Evolutionary conservation across 495 filamentous ascomycete genomes (phyloP).

Genomic region (Podospora fimiseda): DNA sequence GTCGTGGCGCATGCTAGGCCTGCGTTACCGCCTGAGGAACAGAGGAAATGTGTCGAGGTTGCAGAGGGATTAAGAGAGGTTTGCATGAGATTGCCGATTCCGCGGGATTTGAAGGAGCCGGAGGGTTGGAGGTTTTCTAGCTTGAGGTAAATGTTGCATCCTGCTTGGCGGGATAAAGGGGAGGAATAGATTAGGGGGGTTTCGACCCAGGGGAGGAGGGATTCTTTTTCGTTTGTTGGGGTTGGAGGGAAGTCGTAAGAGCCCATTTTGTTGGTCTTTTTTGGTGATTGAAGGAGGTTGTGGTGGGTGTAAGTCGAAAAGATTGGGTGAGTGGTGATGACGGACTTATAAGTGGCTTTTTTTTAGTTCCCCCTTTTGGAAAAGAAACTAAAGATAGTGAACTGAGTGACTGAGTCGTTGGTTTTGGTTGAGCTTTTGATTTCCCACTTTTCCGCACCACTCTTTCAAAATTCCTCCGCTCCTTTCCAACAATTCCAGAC

Average conservation of each 20-base stretch:
- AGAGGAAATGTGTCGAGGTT: slow-evolving; percentile 68
- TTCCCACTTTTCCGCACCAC: no score
- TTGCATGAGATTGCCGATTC: slow-evolving; percentile 75
- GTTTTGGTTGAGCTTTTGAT: no score
- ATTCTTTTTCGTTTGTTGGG: slow-evolving; percentile 1
- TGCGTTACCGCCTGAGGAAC: slow-evolving; percentile 82
- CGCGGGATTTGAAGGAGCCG: slow-evolving; percentile 92
- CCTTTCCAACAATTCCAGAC: slow-evolving; percentile 7
- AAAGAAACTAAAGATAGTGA: no score
- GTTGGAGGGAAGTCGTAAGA: background rate
- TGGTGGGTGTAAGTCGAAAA: no score
- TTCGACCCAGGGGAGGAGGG: slow-evolving; percentile 54
- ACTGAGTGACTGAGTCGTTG: no score
- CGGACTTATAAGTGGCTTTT: no score
- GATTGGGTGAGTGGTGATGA: no score
- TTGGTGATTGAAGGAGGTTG: no score
- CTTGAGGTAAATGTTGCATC: slow-evolving; percentile 83
- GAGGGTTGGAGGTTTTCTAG: slow-evolving; percentile 89
- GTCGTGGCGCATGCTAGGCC: slow-evolving; percentile 86
- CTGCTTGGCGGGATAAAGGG: slow-evolving; percentile 61
- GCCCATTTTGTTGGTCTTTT: background rate
- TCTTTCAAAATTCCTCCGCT: no score
- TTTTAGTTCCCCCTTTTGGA: no score
- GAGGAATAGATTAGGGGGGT: slow-evolving; percentile 67
- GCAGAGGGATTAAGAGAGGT: slow-evolving; percentile 36